These are phyloP conservation scores for Lecanicillium sp. DNA, from an alignment of 2,329 filamentous ascomycete species.

Conservation along the genomic window DNA sequence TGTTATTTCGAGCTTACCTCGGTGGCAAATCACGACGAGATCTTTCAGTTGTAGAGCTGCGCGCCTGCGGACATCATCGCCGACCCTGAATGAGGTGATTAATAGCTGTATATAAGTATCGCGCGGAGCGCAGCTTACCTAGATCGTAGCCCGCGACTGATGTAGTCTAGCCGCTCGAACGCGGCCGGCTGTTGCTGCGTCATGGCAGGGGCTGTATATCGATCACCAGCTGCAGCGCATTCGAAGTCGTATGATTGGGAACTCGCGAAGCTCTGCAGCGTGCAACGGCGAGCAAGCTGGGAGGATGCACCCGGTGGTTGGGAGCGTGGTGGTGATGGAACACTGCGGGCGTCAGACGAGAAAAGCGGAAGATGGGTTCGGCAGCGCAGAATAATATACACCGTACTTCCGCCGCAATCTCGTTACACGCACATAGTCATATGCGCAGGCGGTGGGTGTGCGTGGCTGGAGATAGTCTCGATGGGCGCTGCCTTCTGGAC, in stretches of 20 bases:
- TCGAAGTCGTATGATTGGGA: not conserved
- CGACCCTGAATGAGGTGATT: constrained; percentile 19
- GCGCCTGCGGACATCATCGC: constrained; percentile 47
- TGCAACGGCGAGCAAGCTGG: not conserved
- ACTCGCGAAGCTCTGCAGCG: not conserved
- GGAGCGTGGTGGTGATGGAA: not conserved
- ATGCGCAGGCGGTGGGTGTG: not conserved
- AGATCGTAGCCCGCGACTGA: constrained; percentile 50
- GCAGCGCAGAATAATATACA: not conserved
- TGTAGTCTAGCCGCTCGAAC: constrained; percentile 48
- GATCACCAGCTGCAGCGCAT: not conserved
- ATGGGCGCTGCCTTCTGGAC: too few species aligned
- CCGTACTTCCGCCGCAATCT: constrained; percentile 1
- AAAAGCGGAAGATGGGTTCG: not conserved
- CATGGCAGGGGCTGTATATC: constrained; percentile 24
- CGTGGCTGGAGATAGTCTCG: constrained; percentile 3
- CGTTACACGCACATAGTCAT: constrained; percentile 2
- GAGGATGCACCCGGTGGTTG: not conserved
- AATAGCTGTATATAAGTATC: not conserved
- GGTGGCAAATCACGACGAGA: constrained; percentile 48
- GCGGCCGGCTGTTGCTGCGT: constrained; percentile 46
- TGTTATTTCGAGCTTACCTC: too few species aligned
- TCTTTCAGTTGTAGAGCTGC: constrained; percentile 50
- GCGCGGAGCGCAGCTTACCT: constrained; percentile 33
- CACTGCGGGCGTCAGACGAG: not conserved